Percentiles rank a stretch among this genome's conserved stretches.
These are phyloP conservation scores for Ogataea minuta DNA, from an alignment of 805 yeast genomes.

Conservation along the genomic window DNA sequence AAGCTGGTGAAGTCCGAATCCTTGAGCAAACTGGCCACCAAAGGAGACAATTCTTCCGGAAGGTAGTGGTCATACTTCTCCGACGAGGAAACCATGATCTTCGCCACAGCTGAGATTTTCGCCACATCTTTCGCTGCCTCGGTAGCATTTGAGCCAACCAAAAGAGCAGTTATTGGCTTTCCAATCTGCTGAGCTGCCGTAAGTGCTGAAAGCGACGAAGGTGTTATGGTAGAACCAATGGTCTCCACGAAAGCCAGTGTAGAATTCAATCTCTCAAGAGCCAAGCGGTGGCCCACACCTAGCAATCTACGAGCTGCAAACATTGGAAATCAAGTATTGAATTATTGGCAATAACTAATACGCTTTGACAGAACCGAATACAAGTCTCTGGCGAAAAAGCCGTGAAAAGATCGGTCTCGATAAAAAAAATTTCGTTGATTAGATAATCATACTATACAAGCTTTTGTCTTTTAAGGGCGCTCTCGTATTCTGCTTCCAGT, in stretches of 20 bases:
- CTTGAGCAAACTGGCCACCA: conserved; percentile 48
- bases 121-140: conserved; percentile 50
- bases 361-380: background rate
- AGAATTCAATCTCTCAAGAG: conserved; percentile 47
- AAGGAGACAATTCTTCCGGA: conserved; percentile 81
- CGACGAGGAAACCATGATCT: conserved; percentile 58
- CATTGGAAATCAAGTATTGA: conserved; percentile 1
- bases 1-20: conserved; percentile 60
- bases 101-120: conserved; percentile 51
- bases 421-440: background rate
- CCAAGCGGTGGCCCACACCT: conserved; percentile 5
- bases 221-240: conserved; percentile 50
- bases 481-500: conserved; percentile 15
- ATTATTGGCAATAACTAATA: too few relatives aligned
- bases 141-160: conserved; percentile 63
- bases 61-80: conserved; percentile 62
- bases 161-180: conserved; percentile 74
- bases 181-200: conserved; percentile 77
- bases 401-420: too few relatives aligned
- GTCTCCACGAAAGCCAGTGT: conserved; percentile 79
- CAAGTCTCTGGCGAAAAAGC: conserved; percentile 1
- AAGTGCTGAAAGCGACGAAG: conserved; percentile 69
- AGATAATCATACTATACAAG: conserved; percentile 6
- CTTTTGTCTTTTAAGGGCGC: conserved; percentile 15
- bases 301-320: conserved; percentile 6